Evolutionary conservation across 164 flowering plant species (phyloP), one percentile per base, ranked within the genome.

Genomic region (Liquidambar formosana): DNA sequence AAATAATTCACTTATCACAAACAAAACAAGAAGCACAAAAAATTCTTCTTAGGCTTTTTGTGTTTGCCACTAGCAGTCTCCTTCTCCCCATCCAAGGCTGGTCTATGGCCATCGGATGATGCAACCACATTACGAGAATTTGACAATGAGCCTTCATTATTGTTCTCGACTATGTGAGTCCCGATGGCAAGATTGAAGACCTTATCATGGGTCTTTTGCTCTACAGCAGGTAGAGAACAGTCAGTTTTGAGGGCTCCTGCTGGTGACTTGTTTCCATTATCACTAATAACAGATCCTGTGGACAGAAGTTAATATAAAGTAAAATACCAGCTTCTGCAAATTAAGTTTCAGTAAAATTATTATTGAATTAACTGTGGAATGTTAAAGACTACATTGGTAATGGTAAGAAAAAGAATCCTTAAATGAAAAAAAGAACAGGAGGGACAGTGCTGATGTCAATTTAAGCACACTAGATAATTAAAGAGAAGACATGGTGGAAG

Each of bases 21-120:
- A n/a, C n/a, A n/a, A n/a, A n/a, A n/a, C n/a, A n/a, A 9, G 73
- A 79, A 84, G 75, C 90, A 86, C 27, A 73, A 71, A 57, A 60
- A 84, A 56, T 77, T 81, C 70, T 58, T 73, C 69, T 53, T 73
- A 8, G 57, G 71, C 75, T 67, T 76, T 59, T 72, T 63, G 59
- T 51, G 76, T 67, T 76, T 74, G 49, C 69, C 62, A 5, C 1
- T 58, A 43, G 45, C 66, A 57, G 59, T 62, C 57, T 68, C 63
- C 69, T 28, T 72, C 33, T 73, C 47, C 2, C 56, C 61, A 0
- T 11, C 45, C 3, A 46, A 11, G 1, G 8, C 45, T 51, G 63
- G 65, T 19, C 1, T 23, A 21, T 45, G 44, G 44, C 65, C 14
- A 26, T 62, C 19, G 5, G 65, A 68, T 25, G 82, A 75, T 38